Evolutionary conservation across 2,329 filamentous ascomycete species (phyloP).

Genomic region (Neonectria magnoliae): DNA sequence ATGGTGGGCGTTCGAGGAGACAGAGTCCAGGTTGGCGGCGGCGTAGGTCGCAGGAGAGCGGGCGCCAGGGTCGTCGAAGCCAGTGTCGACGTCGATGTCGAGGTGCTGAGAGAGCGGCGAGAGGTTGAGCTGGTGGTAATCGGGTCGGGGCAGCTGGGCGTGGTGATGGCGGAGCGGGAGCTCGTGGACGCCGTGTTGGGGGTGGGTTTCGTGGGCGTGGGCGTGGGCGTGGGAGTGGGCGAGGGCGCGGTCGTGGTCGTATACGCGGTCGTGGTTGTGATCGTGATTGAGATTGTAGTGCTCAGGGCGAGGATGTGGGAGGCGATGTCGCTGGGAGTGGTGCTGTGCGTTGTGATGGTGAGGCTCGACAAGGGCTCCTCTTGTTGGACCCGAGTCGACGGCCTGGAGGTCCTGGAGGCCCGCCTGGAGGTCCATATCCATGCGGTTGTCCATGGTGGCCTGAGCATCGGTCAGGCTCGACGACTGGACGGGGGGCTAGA

Average conservation of each 20-base stretch:
- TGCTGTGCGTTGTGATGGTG: conserved; percentile 33
- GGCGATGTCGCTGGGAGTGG: conserved; percentile 46
- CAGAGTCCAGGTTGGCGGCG: conserved; percentile 34
- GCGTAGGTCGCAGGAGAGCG: conserved; percentile 38
- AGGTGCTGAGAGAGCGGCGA: conserved; percentile 33
- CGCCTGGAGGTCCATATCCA: conserved; percentile 46
- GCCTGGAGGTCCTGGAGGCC: conserved; percentile 28
- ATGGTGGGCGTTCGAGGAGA: conserved; percentile 46
- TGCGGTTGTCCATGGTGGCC: conserved; percentile 59
- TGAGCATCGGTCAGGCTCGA: conserved; percentile 56
- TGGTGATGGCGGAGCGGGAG: conserved; percentile 22
- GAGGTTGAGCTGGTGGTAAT: conserved; percentile 32
- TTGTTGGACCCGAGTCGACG: conserved; percentile 33
- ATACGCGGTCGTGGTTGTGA: conserved; percentile 34
- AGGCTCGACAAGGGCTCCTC: conserved; percentile 39
- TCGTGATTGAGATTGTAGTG: conserved; percentile 43
- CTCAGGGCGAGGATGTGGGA: conserved; percentile 41
- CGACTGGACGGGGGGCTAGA: conserved; percentile 54
- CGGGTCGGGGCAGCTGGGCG: conserved; percentile 11
- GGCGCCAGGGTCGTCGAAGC: conserved; percentile 30
- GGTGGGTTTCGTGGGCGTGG: conserved; percentile 31
- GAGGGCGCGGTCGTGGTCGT: conserved; percentile 37
- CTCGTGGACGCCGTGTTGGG: conserved; percentile 28
- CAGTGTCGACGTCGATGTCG: conserved; percentile 4
- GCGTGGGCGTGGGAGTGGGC: conserved; percentile 38